These are phyloP conservation scores for Sclerotinia glacialis DNA, from an alignment of 2,329 filamentous ascomycete genomes.

Conservation along the genomic window DNA sequence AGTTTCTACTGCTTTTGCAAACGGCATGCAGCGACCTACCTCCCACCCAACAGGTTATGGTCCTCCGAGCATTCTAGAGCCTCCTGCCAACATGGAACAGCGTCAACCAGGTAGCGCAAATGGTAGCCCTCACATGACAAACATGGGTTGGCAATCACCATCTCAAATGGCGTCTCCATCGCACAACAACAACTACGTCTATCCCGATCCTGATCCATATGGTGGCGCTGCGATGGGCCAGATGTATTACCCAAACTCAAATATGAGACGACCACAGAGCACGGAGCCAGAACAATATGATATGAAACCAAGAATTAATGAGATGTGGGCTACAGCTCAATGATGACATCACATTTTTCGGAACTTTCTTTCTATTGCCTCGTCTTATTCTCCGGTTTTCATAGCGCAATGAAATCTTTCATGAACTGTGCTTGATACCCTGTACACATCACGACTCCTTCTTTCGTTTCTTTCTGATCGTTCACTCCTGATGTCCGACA, in stretches of 20 bases:
- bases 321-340: slow-evolving; percentile 53
- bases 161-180: slow-evolving; percentile 64
- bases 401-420: slow-evolving; percentile 22
- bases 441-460: slow-evolving; percentile 31
- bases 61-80: slow-evolving; percentile 69
- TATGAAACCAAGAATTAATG: slow-evolving; percentile 55
- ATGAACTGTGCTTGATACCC: slow-evolving; percentile 35
- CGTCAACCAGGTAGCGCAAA: slow-evolving; percentile 68
- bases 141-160: slow-evolving; percentile 78
- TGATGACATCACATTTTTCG: slow-evolving; percentile 34
- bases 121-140: slow-evolving; percentile 80
- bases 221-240: slow-evolving; percentile 56
- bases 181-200: slow-evolving; percentile 65
- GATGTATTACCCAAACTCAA: slow-evolving; percentile 69
- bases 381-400: background rate
- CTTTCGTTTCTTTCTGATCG: slow-evolving; percentile 18
- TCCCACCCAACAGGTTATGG: slow-evolving; percentile 82
- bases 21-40: slow-evolving; percentile 59
- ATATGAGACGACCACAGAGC: slow-evolving; percentile 71
- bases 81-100: slow-evolving; percentile 68
- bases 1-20: slow-evolving; percentile 55
- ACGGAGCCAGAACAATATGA: slow-evolving; percentile 69
- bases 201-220: slow-evolving; percentile 78
- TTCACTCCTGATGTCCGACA: slow-evolving; percentile 24
- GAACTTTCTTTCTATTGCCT: slow-evolving; percentile 2